Conservation (phyloP, 257 asterid genomes). For the Scutellaria baicalensis region DNA sequence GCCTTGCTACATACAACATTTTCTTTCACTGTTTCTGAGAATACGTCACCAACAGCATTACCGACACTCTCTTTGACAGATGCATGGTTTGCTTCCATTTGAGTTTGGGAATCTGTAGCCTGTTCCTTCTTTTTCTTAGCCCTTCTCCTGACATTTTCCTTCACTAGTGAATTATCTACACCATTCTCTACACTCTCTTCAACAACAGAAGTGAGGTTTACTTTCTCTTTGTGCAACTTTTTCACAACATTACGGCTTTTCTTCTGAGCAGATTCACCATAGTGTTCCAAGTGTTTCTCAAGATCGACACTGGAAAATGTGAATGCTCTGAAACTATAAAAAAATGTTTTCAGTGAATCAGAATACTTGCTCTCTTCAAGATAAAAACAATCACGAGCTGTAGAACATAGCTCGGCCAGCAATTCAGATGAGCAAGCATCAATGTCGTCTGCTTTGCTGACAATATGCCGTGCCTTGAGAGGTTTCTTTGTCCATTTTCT, state of each 20-base stretch:
- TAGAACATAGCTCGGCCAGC: conserved; percentile 42
- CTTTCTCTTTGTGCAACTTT: conserved; percentile 4
- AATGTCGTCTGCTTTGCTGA: conserved; percentile 24
- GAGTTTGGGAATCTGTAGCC: neutral
- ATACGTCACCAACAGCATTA: neutral
- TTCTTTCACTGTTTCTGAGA: conserved; percentile 7
- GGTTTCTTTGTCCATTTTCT: conserved; percentile 28
- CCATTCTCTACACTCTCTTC: conserved; percentile 7
- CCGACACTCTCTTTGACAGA: neutral
- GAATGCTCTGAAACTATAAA: conserved; percentile 42
- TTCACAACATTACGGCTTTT: conserved; percentile 9
- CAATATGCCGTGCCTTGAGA: conserved; percentile 3
- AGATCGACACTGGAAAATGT: conserved; percentile 36
- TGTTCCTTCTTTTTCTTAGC: conserved; percentile 31
- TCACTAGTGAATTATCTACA: conserved; percentile 1
- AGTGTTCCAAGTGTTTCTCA: neutral
- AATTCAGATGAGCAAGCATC: conserved; percentile 41
- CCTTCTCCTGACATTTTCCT: conserved; percentile 21
- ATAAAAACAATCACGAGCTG: conserved; percentile 36
- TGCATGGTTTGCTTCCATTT: conserved; percentile 2
- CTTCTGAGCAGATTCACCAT: neutral
- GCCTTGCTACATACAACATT: conserved; percentile 17
- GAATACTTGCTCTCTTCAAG: conserved; percentile 31
- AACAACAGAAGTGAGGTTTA: neutral
- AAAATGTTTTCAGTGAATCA: conserved; percentile 37